Evolutionary conservation across 1,284 basidiomycete genomes (phyloP).

Genomic region (Trichosporon faecale): DNA sequence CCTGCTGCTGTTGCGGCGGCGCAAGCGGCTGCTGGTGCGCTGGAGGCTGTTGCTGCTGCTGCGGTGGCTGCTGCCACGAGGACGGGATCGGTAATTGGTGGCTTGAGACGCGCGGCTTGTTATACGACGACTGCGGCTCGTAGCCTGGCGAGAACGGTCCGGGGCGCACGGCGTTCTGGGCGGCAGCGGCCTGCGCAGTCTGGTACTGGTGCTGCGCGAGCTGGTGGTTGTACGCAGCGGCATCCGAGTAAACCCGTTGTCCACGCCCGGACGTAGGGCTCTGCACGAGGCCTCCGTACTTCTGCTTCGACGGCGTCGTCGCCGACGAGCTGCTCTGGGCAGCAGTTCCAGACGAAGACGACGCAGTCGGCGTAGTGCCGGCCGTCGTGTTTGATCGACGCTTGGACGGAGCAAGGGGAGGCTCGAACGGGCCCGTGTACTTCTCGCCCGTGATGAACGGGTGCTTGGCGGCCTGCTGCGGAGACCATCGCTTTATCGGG

Average conservation of each 20-base stretch:
- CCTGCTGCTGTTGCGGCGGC: not conserved
- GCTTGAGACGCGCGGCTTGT: conserved; percentile 33
- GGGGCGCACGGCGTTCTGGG: conserved; percentile 31
- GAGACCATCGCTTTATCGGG: conserved; percentile 93
- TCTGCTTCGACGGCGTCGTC: conserved; percentile 55
- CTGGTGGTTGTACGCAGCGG: conserved; percentile 90
- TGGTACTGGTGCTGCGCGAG: conserved; percentile 90
- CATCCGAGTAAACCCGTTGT: conserved; percentile 82
- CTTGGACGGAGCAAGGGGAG: not conserved
- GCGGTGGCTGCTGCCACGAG: conserved; percentile 13
- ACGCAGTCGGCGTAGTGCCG: conserved; percentile 13
- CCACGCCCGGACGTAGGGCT: conserved; percentile 63
- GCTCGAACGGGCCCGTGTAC: conserved; percentile 76
- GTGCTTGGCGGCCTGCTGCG: conserved; percentile 91
- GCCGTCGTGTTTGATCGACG: conserved; percentile 16
- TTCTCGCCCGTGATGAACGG: conserved; percentile 98
- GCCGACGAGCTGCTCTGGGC: conserved; percentile 22
- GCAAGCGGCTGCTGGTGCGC: conserved; percentile 32
- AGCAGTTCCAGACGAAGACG: conserved; percentile 11
- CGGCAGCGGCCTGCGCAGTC: conserved; percentile 63
- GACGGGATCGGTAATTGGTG: conserved; percentile 35
- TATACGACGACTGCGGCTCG: conserved; percentile 26
- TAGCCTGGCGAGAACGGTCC: conserved; percentile 41
- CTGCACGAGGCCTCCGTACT: conserved; percentile 88
- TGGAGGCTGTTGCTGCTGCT: conserved; percentile 32